Base-by-base conservation (phyloP, 306 rosid species). In the Vachellia collinsii region DNA sequence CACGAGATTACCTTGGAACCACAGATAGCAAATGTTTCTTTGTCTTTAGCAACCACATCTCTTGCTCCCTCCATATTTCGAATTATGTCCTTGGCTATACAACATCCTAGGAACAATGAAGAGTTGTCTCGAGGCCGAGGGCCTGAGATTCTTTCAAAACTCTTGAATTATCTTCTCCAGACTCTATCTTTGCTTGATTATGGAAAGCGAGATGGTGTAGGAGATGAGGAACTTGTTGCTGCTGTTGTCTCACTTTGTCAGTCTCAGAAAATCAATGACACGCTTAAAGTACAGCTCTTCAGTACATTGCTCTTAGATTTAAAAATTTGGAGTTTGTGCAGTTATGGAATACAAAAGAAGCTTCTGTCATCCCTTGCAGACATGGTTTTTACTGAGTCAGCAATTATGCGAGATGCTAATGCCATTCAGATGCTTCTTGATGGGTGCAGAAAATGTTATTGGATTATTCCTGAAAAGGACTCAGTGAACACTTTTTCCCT, bases 301-400 rank as follows among this genome's bases (percentile, higher is more conserved):
- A 86, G 92, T 78, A 88, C 92, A 50, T 79, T 95, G 85, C 87
- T 95, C 36, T 83, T 95, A 87, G 97, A 95, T 85, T 88, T 95
- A 37, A 95, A 91, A 88, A 87, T 92, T 65, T 95, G 99, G 99
- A 87, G 99, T 82, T 91, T 93, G 82, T 95, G 99, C 77, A 91
- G 88, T 85, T 95, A 95, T 87, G 98, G 99, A 79, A 85, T 95
- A 77, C 99, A 95, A 78, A 95, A 95, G 88, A 95, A 95, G 91
- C 99, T 95, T 86, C 85, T 95, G 53, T 93, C 99, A 82, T 93
- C 99, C 59, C 99, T 95, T 63, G 98, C 99, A 20, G 99, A 95
- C 91, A 93, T 93, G 97, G 98, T 95, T 78, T 93, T 95, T 87
- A 90, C 98, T 14, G 94, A 95, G 87, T 88, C 91, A 11, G 82